Evolutionary conservation across 1,284 basidiomycete genomes (phyloP).

Genomic region (Hemileccinum hortonii): DNA sequence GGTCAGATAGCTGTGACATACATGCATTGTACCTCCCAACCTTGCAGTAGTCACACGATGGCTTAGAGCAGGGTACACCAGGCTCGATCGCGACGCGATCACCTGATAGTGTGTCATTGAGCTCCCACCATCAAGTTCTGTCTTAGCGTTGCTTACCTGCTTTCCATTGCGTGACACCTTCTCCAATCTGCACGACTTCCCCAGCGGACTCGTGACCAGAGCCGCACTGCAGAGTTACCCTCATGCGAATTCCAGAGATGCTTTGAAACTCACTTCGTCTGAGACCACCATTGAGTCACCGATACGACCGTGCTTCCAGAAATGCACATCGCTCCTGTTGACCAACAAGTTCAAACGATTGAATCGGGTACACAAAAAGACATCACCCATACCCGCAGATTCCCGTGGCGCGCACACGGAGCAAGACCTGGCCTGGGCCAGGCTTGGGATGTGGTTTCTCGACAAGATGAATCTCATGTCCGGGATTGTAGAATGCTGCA

Average conservation of each 20-base stretch:
- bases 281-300: slow-evolving; percentile 67
- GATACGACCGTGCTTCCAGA: slow-evolving; percentile 64
- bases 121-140: not conserved
- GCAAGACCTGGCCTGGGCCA: slow-evolving; percentile 58
- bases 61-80: slow-evolving; percentile 60
- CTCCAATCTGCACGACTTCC: slow-evolving; percentile 58
- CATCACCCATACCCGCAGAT: slow-evolving; percentile 54
- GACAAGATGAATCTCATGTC: slow-evolving; percentile 59
- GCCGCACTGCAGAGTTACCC: slow-evolving; percentile 46
- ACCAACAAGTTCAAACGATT: not conserved
- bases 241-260: not conserved
- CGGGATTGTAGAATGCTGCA: slow-evolving; percentile 60
- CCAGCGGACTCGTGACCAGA: slow-evolving; percentile 68
- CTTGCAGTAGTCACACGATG: slow-evolving; percentile 57
- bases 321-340: slow-evolving; percentile 59
- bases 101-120: slow-evolving; percentile 32
- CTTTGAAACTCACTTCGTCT: slow-evolving; percentile 46
- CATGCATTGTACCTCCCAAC: slow-evolving; percentile 62
- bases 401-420: slow-evolving; percentile 62
- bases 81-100: slow-evolving; percentile 67
- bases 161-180: slow-evolving; percentile 63
- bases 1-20: slow-evolving; percentile 7
- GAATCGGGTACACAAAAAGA: not conserved
- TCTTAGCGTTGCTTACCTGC: slow-evolving; percentile 34
- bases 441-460: slow-evolving; percentile 57